These are phyloP conservation scores for Termitomyces sp. DNA, from an alignment of 768 basidiomycete genomes.

Conservation along the genomic window DNA sequence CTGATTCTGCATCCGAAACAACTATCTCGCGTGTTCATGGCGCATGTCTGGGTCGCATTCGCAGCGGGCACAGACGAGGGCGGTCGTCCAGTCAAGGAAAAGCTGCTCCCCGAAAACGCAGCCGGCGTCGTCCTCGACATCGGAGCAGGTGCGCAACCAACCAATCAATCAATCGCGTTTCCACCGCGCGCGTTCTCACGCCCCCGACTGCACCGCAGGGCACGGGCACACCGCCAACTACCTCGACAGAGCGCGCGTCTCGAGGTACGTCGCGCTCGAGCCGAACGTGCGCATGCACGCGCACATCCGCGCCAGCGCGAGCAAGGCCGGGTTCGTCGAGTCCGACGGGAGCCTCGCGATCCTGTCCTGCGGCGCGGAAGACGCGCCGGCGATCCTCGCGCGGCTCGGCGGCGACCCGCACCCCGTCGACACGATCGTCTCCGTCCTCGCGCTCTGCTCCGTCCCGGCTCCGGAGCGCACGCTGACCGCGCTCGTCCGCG, in stretches of 20 bases:
- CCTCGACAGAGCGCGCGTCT: constrained; percentile 46
- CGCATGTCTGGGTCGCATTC: constrained; percentile 43
- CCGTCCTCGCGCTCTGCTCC: constrained; percentile 62
- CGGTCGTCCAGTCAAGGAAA: constrained; percentile 32
- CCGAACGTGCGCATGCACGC: constrained; percentile 65
- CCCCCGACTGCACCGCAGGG: constrained; percentile 29
- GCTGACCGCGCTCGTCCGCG: constrained; percentile 37
- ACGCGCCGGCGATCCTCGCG: constrained; percentile 41
- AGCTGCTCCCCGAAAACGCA: constrained; percentile 36
- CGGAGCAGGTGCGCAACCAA: constrained; percentile 11
- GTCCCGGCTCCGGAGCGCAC: constrained; percentile 51
- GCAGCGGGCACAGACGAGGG: constrained; percentile 40
- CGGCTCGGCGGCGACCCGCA: constrained; percentile 15
- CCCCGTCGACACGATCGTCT: constrained; percentile 56
- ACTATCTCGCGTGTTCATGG: constrained; percentile 40
- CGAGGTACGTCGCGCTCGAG: constrained; percentile 67
- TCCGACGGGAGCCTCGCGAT: constrained; percentile 45
- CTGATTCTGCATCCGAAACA: constrained; percentile 25
- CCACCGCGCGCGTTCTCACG: too few species aligned
- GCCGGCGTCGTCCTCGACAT: constrained; percentile 56
- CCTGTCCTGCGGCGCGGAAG: constrained; percentile 60
- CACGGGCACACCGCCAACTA: constrained; percentile 61
- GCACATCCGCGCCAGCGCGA: constrained; percentile 43
- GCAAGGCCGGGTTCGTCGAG: constrained; percentile 39
- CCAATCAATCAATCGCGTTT: too few species aligned